These are phyloP conservation scores for Phytophthora citrophthora DNA, from an alignment of 352 stramenopile genomes.

Conservation along the genomic window DNA sequence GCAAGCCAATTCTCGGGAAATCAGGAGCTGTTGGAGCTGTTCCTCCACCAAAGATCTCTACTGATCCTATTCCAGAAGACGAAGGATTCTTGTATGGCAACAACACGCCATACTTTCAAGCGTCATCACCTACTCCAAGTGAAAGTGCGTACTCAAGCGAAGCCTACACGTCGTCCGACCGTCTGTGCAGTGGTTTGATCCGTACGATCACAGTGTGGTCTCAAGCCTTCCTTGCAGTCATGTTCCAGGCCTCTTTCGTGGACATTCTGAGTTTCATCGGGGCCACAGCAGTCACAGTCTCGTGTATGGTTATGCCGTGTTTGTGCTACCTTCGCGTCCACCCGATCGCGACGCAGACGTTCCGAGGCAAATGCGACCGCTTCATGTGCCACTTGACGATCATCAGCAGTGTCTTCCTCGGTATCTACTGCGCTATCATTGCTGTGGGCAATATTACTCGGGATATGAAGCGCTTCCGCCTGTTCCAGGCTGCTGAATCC, in stretches of 20 bases:
- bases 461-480: slow-evolving; percentile 54
- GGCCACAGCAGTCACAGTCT: slow-evolving; percentile 64
- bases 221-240: slow-evolving; percentile 62
- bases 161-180: slow-evolving; percentile 47
- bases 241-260: slow-evolving; percentile 75
- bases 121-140: slow-evolving; percentile 35
- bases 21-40: slow-evolving; percentile 6
- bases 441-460: slow-evolving; percentile 56
- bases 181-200: slow-evolving; percentile 57
- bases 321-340: slow-evolving; percentile 77
- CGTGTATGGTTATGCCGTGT: slow-evolving; percentile 83
- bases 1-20: slow-evolving; percentile 50
- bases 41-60: slow-evolving; percentile 18
- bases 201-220: slow-evolving; percentile 51
- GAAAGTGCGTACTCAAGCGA: slow-evolving; percentile 10
- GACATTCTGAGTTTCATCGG: slow-evolving; percentile 77
- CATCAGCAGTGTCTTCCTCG: slow-evolving; percentile 51
- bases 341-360: slow-evolving; percentile 55
- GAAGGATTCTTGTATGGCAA: slow-evolving; percentile 58
- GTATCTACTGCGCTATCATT: slow-evolving; percentile 61
- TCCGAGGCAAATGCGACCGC: slow-evolving; percentile 54
- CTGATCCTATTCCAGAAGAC: slow-evolving; percentile 47
- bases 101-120: slow-evolving; percentile 47
- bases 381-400: slow-evolving; percentile 65
- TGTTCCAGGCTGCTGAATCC: slow-evolving; percentile 47